Percentiles rank a stretch among this genome's conserved stretches.
phyloP scores from a whole-genome alignment of 2,329 filamentous ascomycete species.

The Colletotrichum ledebouriae region DNA sequence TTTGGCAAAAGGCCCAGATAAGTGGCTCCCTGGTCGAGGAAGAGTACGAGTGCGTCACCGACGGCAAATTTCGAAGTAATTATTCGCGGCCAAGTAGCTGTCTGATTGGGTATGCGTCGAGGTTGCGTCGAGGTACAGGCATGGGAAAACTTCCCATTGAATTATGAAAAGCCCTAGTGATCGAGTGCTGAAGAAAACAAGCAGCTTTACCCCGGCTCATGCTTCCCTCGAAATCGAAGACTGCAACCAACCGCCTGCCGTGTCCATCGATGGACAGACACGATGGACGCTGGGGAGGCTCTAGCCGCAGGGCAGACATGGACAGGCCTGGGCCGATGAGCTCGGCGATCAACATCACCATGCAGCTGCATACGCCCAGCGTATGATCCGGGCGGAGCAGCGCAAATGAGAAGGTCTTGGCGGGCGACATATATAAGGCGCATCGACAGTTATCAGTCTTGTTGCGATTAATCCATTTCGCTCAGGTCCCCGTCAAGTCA shows the following conservation, averaged over 20 bases:
- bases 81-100: too few species aligned
- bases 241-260: not conserved
- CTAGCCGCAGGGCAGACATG: not conserved
- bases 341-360: constrained; percentile 23
- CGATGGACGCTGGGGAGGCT: not conserved
- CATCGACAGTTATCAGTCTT: not conserved
- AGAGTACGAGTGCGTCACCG: not conserved
- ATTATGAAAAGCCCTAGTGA: too few species aligned
- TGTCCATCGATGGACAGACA: not conserved
- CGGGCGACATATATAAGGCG: constrained; percentile 9
- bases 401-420: constrained; percentile 17
- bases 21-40: not conserved
- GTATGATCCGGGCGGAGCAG: constrained; percentile 1
- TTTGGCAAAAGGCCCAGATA: not conserved
- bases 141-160: too few species aligned
- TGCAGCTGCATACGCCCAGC: constrained; percentile 14
- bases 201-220: too few species aligned
- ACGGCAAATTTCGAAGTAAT: not conserved
- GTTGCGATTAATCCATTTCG: not conserved
- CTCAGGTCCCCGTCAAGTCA: constrained; percentile 1
- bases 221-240: not conserved
- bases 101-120: too few species aligned
- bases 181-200: too few species aligned
- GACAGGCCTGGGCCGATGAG: not conserved
- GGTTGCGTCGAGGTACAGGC: too few species aligned